Conservation (phyloP, 345 rosid species). For the Mangifera indica region DNA sequence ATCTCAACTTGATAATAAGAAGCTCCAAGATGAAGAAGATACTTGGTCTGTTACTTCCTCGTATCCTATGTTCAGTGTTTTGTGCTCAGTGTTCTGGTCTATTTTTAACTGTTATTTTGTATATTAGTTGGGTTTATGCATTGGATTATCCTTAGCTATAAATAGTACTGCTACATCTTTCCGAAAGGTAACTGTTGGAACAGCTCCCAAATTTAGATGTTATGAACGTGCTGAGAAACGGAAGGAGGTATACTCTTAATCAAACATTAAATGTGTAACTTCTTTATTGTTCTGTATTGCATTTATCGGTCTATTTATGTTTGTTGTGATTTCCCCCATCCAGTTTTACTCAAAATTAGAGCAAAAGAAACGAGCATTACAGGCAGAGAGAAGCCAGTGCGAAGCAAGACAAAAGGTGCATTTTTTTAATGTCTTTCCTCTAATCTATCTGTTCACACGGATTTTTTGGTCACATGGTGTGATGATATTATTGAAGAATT, state of each 20-base stretch:
- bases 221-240: constrained; percentile 88
- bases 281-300: constrained; percentile 12
- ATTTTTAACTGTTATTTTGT: background rate
- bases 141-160: constrained; percentile 57
- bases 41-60: constrained; percentile 78
- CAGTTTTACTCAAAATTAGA: constrained; percentile 83
- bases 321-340: constrained; percentile 16
- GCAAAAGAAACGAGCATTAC: constrained; percentile 78
- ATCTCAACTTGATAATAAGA: constrained; percentile 51
- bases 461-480: background rate
- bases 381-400: constrained; percentile 68
- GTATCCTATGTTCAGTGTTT: constrained; percentile 53
- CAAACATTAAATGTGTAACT: constrained; percentile 4
- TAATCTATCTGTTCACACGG: background rate
- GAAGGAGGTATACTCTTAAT: constrained; percentile 58
- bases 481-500: background rate
- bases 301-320: constrained; percentile 21
- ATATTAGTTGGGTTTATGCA: constrained; percentile 1
- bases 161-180: constrained; percentile 65
- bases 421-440: background rate
- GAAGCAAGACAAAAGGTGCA: constrained; percentile 78
- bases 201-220: constrained; percentile 82
- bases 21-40: constrained; percentile 81
- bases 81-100: background rate
- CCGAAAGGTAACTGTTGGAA: constrained; percentile 69